Conservation (phyloP, 352 stramenopile species). For the Phytopythium montanum region DNA sequence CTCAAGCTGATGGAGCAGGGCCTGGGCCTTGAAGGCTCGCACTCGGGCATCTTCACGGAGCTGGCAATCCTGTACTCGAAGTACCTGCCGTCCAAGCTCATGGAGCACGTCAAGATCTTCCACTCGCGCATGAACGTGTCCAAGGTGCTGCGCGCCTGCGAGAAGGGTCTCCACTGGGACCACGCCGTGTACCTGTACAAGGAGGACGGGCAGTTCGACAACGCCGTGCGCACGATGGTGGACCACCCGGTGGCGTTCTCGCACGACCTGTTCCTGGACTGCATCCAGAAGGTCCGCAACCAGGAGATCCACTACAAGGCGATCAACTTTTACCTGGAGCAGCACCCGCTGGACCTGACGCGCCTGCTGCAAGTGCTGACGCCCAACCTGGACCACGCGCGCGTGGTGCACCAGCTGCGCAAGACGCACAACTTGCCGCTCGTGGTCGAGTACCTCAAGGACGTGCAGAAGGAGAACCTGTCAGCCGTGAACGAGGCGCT, state of each 20-base stretch:
- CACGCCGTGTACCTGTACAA: constrained; percentile 99
- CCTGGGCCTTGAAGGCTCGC: constrained; percentile 97
- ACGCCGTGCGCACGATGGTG: constrained; percentile 99
- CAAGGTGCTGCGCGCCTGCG: constrained; percentile 96
- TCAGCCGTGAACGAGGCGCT: too few relatives aligned
- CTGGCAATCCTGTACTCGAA: constrained; percentile 99
- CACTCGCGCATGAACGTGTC: constrained; percentile 99
- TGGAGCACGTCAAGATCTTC: constrained; percentile 99
- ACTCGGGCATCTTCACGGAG: constrained; percentile 99
- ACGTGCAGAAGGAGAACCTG: too few relatives aligned
- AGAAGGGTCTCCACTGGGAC: constrained; percentile 98
- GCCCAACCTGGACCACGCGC: constrained; percentile 97
- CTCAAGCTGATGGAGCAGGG: constrained; percentile 99
- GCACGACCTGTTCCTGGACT: constrained; percentile 99
- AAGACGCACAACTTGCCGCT: constrained; percentile 97
- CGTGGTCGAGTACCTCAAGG: constrained; percentile 97
- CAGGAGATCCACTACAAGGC: constrained; percentile 99
- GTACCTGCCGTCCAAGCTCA: constrained; percentile 98
- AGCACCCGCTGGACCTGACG: constrained; percentile 96
- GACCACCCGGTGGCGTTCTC: constrained; percentile 96
- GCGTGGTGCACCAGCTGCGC: constrained; percentile 97
- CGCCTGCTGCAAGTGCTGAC: constrained; percentile 97
- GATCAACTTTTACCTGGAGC: constrained; percentile 98
- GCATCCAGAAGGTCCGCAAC: constrained; percentile 99
- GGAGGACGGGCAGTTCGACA: constrained; percentile 99